Base-by-base conservation (phyloP, 306 rosid species). In the Abrus precatorius region DNA sequence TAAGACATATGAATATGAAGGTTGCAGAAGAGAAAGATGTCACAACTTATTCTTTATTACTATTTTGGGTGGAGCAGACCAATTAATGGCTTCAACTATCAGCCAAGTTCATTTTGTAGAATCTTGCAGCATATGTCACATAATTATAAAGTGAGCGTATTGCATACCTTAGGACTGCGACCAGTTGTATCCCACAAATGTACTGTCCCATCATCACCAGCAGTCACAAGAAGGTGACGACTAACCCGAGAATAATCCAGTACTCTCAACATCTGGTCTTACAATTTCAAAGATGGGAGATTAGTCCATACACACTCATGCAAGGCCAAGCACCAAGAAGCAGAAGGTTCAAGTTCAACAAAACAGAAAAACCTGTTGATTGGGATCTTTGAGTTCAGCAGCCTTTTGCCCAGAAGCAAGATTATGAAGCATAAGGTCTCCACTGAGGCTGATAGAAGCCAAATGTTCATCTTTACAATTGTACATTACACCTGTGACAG, bases 141-240 rank as follows among this genome's bases (percentile, higher is more conserved):
- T 54, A 52, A 32, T 41, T 32, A 49, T 75, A 11, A 33, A 47
- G 68, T 27, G 55, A 75, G 48, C 62, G 49, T 48, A 79, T 50
- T 59, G 53, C 84, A 60, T 78, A 96, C 99, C 98, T 93, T 96
- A 66, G 99, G 99, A 78, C 78, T 89, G 78, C 98, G 97, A 32
- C 97, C 95, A 54, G 98, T 96, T 47, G 98, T 88, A 86, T 96
- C 99, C 99, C 99, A 96, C 87, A 96, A 85, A 90, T 93, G 98
- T 41, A 92, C 88, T 2, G 97, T 90, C 70, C 99, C 99, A 69
- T 93, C 98, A 72, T 96, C 99, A 85, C 99, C 99, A 73, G 99
- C 97, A 48, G 98, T 96, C 84, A 86, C 97, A 64, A 93, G 88
- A 67, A 96, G 97, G 87, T 96, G 98, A 67, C 98, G 86, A 85